Percentiles rank a stretch among this genome's conserved stretches.
Evolutionary conservation across 176 grass and related monocot species (phyloP).

Genomic region (Ensete glaucum): DNA sequence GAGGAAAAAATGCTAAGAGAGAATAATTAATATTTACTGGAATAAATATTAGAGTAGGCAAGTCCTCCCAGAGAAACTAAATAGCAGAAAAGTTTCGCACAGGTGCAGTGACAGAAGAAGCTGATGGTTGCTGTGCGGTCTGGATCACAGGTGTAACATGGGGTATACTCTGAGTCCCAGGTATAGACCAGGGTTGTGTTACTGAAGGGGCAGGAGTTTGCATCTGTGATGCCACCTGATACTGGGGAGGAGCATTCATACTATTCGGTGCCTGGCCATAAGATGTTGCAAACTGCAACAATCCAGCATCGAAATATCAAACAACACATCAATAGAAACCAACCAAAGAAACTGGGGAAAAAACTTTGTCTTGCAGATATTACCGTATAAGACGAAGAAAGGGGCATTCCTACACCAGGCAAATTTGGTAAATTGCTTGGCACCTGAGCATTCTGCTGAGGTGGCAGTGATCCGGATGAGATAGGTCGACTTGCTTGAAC

Average conservation of each 20-base stretch:
- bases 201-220: slow-evolving; percentile 31
- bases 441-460: slow-evolving; percentile 12
- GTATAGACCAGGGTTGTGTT: slow-evolving; percentile 50
- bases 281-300: slow-evolving; percentile 22
- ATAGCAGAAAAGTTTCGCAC: slow-evolving; percentile 22
- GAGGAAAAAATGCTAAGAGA: background rate
- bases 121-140: slow-evolving; percentile 37
- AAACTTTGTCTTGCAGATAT: slow-evolving; percentile 4
- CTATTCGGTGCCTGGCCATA: slow-evolving; percentile 28
- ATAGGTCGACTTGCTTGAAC: slow-evolving; percentile 49
- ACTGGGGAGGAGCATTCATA: slow-evolving; percentile 31
- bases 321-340: slow-evolving; percentile 9
- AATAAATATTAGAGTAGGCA: background rate
- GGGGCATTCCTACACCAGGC: slow-evolving; percentile 10
- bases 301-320: background rate
- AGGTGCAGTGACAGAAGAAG: slow-evolving; percentile 30
- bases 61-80: background rate
- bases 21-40: background rate
- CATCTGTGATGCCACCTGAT: slow-evolving; percentile 42
- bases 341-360: background rate
- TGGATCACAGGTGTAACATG: slow-evolving; percentile 34
- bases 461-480: slow-evolving; percentile 4
- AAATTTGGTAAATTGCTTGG: slow-evolving; percentile 11
- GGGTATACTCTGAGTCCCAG: slow-evolving; percentile 37
- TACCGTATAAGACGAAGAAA: slow-evolving; percentile 22